Evolutionary conservation across 176 grass and related monocot species (phyloP), one percentile per base, ranked within the genome.

Genomic region (Lolium multiflorum): DNA sequence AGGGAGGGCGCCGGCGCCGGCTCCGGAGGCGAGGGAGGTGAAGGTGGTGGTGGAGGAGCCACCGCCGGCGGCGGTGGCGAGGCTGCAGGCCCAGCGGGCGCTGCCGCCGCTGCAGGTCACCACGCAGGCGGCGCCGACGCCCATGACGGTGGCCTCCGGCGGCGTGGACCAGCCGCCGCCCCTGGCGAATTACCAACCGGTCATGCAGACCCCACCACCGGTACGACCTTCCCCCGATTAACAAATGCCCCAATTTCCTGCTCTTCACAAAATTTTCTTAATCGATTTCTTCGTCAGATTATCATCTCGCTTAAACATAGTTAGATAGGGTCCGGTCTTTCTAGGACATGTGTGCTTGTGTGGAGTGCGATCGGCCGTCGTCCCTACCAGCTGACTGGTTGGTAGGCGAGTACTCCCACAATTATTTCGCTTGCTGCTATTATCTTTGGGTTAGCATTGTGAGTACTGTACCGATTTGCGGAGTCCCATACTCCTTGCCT

Each of bases 71-170:
- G 25, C 88, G 9, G 80, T 83, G 63, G 77, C 90, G 16, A 82
- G 92, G 80, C 89, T 99, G 59, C 97, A 96, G 84, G 80, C 94
- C 16, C 91, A 92, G 90, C 86, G 87, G 3, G 81, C 78, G 37
- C 81, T 92, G 21, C 82, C 90, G 35, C 94, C 94, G 67, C 89
- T 96, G 59, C 97, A 99, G 71, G 90, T 99, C 39, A 93, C 89
- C 75, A 85, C 84, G 66, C 94, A 81, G 82, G 90, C 78, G 38
- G 73, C 88, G 90, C 86, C 82, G 35, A 77, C 89, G 38, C 82
- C 90, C 62, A 74, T 91, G 51, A 31, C 85, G 14, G 85, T 89
- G 79, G 68, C 73, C 62, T 84, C 83, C 81, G 77, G 85, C 85
- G 79, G 79, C 86, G 37, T 64, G 62, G 55, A 77, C 57, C 88